A percentile compares a stretch with the other conserved stretches of the same genome.
phyloP scores from a whole-genome alignment of 2,329 filamentous ascomycete species.

The Phyllosticta paracitricarpa region DNA sequence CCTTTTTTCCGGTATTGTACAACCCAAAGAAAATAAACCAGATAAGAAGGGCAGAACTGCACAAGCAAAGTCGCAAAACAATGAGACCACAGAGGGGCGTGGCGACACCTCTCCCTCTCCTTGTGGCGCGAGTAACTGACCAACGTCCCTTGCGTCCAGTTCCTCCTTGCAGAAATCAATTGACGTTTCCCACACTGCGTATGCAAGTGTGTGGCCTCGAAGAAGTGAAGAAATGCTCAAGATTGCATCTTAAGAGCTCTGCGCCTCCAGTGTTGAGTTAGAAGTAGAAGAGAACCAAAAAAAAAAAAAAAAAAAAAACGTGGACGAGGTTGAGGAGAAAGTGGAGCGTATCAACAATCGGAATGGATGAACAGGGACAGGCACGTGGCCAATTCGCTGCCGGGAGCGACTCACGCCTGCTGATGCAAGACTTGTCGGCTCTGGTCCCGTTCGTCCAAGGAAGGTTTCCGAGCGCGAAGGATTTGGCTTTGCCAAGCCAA shows the following conservation, averaged over 20 bases:
- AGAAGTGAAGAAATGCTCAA: neutral
- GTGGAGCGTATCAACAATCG: neutral
- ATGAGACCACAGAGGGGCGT: neutral
- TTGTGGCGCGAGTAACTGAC: neutral
- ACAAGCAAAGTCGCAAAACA: neutral
- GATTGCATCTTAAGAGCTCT: neutral
- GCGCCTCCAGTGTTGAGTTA: neutral
- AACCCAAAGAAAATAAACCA: neutral
- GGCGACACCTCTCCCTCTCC: neutral
- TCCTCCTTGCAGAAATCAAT: neutral
- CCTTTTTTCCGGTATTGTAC: neutral
- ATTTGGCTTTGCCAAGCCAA: neutral
- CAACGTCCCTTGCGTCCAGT: neutral
- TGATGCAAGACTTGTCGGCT: neutral
- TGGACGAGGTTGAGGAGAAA: neutral
- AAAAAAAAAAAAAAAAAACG: neutral
- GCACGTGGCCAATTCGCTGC: neutral
- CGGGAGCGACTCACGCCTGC: neutral
- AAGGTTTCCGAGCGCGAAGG: neutral
- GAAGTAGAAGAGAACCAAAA: too few relatives aligned
- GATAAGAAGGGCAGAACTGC: neutral
- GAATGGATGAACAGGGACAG: neutral
- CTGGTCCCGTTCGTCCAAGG: neutral
- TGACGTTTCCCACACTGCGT: neutral
- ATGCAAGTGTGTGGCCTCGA: neutral